phyloP scores from a whole-genome alignment of 106 monocot genomes.

The Apostasia shenzhenica region DNA sequence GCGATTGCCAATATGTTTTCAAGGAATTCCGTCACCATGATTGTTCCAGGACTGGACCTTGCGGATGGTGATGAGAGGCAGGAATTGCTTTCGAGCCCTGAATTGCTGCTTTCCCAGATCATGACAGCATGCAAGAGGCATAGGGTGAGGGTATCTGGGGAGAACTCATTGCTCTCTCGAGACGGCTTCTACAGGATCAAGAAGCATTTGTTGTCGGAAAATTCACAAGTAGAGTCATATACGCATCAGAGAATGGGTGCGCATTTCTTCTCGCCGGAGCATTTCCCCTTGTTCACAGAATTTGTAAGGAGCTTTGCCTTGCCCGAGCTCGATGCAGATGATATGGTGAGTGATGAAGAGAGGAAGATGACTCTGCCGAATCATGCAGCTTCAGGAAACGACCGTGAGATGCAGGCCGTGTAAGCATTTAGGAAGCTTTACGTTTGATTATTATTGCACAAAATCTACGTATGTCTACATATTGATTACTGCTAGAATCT shows the following conservation, averaged over 20 bases:
- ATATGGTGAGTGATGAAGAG: slow-evolving; percentile 12
- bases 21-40: slow-evolving; percentile 24
- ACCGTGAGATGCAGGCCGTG: slow-evolving; percentile 23
- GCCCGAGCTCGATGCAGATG: slow-evolving; percentile 23
- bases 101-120: slow-evolving; percentile 39
- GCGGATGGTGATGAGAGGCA: slow-evolving; percentile 15
- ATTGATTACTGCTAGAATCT: no score
- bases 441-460: no score
- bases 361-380: neutral
- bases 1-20: slow-evolving; percentile 43
- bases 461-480: no score
- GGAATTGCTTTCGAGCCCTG: slow-evolving; percentile 28
- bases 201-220: slow-evolving; percentile 9
- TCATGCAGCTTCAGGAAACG: neutral
- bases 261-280: slow-evolving; percentile 53
- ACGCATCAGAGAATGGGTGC: slow-evolving; percentile 59
- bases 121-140: slow-evolving; percentile 28
- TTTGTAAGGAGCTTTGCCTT: slow-evolving; percentile 26
- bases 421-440: neutral
- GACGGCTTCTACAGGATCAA: slow-evolving; percentile 26
- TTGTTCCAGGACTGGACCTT: slow-evolving; percentile 43
- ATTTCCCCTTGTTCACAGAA: slow-evolving; percentile 41
- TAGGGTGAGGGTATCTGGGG: slow-evolving; percentile 41
- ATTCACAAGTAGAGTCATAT: slow-evolving; percentile 10
- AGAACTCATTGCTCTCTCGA: slow-evolving; percentile 30